Conservation (phyloP, 2,329 filamentous ascomycete genomes). For the Neonectria coccinea region DNA sequence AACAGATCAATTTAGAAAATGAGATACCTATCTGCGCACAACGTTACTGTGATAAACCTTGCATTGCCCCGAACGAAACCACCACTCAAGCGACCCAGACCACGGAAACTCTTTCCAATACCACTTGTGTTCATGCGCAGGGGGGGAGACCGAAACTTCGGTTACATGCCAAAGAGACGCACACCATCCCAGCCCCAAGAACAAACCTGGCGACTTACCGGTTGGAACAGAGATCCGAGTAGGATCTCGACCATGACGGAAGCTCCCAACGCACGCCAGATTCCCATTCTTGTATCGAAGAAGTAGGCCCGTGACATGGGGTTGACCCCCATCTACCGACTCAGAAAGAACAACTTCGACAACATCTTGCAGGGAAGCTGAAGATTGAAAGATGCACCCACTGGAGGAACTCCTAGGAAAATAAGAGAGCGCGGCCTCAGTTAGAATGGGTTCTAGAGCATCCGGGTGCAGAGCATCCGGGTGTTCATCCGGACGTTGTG, state of each 20-base stretch:
- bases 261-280: neutral
- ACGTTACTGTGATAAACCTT: neutral
- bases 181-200: no score
- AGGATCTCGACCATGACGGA: no score
- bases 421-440: neutral
- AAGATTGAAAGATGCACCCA: neutral
- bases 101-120: neutral
- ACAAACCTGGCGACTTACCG: no score
- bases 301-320: conserved; percentile 4
- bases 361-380: conserved; percentile 3
- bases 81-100: conserved; percentile 1
- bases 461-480: no score
- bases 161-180: no score
- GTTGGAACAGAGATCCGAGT: no score
- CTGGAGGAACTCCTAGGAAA: neutral
- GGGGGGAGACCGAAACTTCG: no score
- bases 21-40: no score
- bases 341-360: conserved; percentile 4
- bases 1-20: no score
- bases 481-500: neutral
- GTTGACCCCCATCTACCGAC: neutral
- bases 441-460: neutral
- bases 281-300: conserved; percentile 11
- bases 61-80: neutral
- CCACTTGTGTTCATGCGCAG: no score